Evolutionary conservation across 2,329 filamentous ascomycete genomes (phyloP), one percentile per base, ranked within the genome.

Genomic region (Venturia nashicola): DNA sequence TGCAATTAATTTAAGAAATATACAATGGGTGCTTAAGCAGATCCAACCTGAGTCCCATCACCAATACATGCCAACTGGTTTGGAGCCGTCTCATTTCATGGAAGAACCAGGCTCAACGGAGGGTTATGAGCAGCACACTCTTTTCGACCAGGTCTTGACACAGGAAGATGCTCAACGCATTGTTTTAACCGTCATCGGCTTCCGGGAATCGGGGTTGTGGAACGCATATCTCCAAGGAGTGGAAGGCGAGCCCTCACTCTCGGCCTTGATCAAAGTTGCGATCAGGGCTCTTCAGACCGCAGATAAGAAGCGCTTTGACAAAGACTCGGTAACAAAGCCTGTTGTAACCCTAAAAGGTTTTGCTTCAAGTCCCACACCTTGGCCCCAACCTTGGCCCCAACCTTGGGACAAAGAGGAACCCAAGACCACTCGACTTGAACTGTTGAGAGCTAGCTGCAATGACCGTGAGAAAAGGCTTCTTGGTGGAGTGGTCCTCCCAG

Each of bases 381-480:
- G 27, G 27, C 27, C 27, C 27, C 2, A 27, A 27, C 36, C 62
- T 71, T 68, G 54, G 83, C 78, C 65, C 42, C 65, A 61, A 16
- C 67, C 63, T 61, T 62, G 42, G 36, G 46, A 54, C 36, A 36
- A 61, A 8, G 46, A 34, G 40, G 44, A 34, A 36, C 14, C 27
- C 34, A 20, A 76, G 46, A 20, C 23, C 54, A 14, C 4, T 8
- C 51, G 68, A 55, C 72, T 85, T 20, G 78, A 78, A 34, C 76
- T 79, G 54, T 70, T 83, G 65, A 80, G 78, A 66, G 80, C 80
- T 69, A 85, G 79, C 51, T 85, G 83, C 68, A 91, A 88, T 64
- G 81, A 86, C 61, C 86, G 96, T 68, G 94, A 97, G 74, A 90
- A 90, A 73, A 88, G 87, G 68, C 81, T 99, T 8, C 78, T 96